Evolutionary conservation across 108 stramenopile species (phyloP).

Genomic region (Nitzschia sp.): DNA sequence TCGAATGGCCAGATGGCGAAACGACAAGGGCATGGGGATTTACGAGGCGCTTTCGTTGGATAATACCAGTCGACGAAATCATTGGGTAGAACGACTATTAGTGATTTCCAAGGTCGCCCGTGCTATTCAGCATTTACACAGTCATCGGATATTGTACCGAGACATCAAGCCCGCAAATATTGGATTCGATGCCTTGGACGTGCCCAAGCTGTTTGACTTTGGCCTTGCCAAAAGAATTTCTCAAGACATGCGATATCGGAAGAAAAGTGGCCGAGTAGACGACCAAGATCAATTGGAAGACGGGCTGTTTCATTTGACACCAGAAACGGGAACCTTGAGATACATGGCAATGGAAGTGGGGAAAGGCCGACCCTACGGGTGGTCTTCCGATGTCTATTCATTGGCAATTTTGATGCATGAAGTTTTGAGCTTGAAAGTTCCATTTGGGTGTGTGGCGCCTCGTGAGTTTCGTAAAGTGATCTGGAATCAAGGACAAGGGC

Average conservation of each 20-base stretch:
- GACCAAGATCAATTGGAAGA: conserved; percentile 14
- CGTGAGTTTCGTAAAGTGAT: conserved; percentile 10
- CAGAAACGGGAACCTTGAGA: conserved; percentile 17
- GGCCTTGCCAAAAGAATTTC: conserved; percentile 34
- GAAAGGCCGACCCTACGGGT: conserved; percentile 25
- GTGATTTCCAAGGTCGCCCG: conserved; percentile 20
- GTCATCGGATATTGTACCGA: conserved; percentile 21
- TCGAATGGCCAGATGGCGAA: conserved; percentile 49
- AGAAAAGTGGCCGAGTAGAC: not conserved
- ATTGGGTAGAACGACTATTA: conserved; percentile 24
- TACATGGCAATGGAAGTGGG: conserved; percentile 51
- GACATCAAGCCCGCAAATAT: conserved; percentile 28
- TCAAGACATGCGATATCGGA: not conserved
- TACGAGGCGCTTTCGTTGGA: not conserved
- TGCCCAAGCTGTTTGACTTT: conserved; percentile 39
- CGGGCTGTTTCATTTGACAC: conserved; percentile 8
- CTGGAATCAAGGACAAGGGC: conserved; percentile 6
- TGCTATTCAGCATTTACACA: conserved; percentile 29
- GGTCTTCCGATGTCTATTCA: conserved; percentile 55
- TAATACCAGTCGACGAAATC: not conserved
- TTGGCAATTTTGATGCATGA: conserved; percentile 49
- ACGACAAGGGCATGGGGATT: conserved; percentile 20
- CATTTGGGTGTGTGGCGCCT: conserved; percentile 21
- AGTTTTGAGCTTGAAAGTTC: conserved; percentile 26
- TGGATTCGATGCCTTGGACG: conserved; percentile 20